Evolutionary conservation across 2,329 filamentous ascomycete species (phyloP).

Genomic region (Nemania sp.): DNA sequence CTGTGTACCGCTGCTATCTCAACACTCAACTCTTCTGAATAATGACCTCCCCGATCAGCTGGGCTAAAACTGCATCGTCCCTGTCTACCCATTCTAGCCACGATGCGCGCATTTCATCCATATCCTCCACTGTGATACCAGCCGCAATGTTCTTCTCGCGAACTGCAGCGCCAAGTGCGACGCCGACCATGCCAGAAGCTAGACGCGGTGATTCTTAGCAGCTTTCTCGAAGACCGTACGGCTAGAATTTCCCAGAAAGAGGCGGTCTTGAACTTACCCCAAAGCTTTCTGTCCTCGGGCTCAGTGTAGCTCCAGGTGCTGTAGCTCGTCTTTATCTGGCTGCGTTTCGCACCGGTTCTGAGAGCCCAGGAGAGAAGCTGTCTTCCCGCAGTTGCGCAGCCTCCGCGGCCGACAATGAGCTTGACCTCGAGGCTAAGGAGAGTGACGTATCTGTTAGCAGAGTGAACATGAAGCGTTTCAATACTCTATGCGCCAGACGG

Average conservation of each 20-base stretch:
- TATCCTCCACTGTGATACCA: conserved; percentile 15
- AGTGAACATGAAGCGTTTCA: too few species aligned
- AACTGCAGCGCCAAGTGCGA: conserved; percentile 7
- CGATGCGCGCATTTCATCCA: conserved; percentile 30
- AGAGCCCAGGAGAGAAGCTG: conserved; percentile 33
- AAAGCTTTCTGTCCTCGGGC: conserved; percentile 22
- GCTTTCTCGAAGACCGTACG: too few species aligned
- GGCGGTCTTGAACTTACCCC: too few species aligned
- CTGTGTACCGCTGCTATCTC: too few species aligned
- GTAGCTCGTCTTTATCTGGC: conserved; percentile 28
- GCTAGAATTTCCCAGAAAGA: too few species aligned
- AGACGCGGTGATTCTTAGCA: too few species aligned
- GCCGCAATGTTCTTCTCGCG: conserved; percentile 23
- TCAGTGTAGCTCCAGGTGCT: conserved; percentile 26
- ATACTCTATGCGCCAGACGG: too few species aligned
- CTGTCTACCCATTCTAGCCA: conserved; percentile 27
- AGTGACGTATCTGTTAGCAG: not conserved
- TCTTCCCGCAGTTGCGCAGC: conserved; percentile 19
- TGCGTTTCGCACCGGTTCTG: conserved; percentile 17
- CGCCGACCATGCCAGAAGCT: conserved; percentile 30
- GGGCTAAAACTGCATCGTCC: conserved; percentile 23
- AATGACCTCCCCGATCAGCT: conserved; percentile 26
- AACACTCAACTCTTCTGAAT: too few species aligned
- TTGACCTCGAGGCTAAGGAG: conserved; percentile 15
- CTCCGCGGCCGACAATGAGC: conserved; percentile 23